Percentiles rank a stretch among this genome's conserved stretches.
phyloP scores from a whole-genome alignment of 2,329 filamentous ascomycete species.

The Alternaria gaisen region DNA sequence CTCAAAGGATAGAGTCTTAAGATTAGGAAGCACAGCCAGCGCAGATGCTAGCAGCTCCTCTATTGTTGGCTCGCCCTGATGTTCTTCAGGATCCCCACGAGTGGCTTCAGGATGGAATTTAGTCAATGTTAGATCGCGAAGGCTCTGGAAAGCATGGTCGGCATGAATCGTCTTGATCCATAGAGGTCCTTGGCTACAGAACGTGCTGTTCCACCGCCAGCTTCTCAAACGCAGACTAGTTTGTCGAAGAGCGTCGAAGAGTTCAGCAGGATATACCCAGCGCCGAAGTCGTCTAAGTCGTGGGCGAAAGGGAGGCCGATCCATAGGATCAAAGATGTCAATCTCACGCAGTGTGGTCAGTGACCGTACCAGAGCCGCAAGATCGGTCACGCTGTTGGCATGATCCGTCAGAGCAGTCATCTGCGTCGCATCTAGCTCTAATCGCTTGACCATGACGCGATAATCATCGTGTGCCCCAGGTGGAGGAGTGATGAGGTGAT shows the following conservation, averaged over 20 bases:
- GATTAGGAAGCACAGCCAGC: constrained; percentile 65
- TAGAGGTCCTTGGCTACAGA: constrained; percentile 48
- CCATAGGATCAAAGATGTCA: constrained; percentile 74
- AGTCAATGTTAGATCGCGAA: constrained; percentile 47
- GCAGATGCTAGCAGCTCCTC: constrained; percentile 60
- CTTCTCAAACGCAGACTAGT: constrained; percentile 56
- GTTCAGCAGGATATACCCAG: constrained; percentile 73
- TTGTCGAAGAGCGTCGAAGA: constrained; percentile 71
- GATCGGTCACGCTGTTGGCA: constrained; percentile 63
- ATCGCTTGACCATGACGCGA: constrained; percentile 71
- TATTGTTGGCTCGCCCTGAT: constrained; percentile 37
- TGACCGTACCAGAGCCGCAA: constrained; percentile 67
- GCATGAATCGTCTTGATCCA: constrained; percentile 59
- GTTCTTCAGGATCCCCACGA: constrained; percentile 25
- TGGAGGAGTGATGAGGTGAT: constrained; percentile 64
- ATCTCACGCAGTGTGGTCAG: constrained; percentile 74
- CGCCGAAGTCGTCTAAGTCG: constrained; percentile 61
- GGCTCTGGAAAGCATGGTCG: constrained; percentile 48
- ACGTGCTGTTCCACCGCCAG: constrained; percentile 66
- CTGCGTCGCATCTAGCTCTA: constrained; percentile 73
- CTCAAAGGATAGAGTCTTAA: constrained; percentile 76
- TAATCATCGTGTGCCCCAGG: constrained; percentile 63
- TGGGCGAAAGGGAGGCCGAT: constrained; percentile 71
- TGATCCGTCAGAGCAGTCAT: constrained; percentile 64
- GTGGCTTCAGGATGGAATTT: constrained; percentile 42